These are phyloP conservation scores for Phycomyces nitens DNA, from an alignment of 192 early-diverging fungal species.

Conservation along the genomic window DNA sequence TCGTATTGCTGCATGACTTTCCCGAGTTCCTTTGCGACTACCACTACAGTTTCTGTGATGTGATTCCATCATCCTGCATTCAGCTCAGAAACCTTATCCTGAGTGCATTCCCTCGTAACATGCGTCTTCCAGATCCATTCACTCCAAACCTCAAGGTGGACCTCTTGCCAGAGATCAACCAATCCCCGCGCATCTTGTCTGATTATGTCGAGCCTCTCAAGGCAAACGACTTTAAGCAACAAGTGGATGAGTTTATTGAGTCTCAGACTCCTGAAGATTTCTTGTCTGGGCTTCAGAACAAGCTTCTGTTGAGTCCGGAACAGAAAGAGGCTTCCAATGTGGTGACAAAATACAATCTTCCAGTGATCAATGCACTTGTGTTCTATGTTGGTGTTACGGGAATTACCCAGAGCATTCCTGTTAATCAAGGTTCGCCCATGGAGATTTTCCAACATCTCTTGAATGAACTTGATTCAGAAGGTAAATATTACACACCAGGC, in stretches of 20 bases:
- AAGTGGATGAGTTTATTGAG: conserved; percentile 71
- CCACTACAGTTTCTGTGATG: conserved; percentile 87
- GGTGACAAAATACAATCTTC: conserved; percentile 68
- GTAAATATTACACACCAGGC: conserved; percentile 21
- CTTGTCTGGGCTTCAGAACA: conserved; percentile 52
- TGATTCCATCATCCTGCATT: conserved; percentile 86
- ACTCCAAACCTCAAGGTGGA: conserved; percentile 93
- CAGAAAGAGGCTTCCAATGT: conserved; percentile 37
- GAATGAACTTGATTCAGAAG: conserved; percentile 72
- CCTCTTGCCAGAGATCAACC: conserved; percentile 82
- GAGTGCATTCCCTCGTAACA: conserved; percentile 92
- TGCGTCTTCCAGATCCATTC: conserved; percentile 96
- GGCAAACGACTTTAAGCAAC: conserved; percentile 60
- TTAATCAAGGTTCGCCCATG: conserved; percentile 67
- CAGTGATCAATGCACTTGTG: conserved; percentile 84
- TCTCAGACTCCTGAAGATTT: conserved; percentile 50
- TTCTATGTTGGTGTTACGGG: conserved; percentile 84
- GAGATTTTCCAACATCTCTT: conserved; percentile 82
- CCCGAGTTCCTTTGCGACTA: conserved; percentile 96
- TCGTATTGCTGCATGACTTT: conserved; percentile 94
- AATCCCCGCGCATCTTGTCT: conserved; percentile 82
- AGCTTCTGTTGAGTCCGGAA: conserved; percentile 44
- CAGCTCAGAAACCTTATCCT: conserved; percentile 95
- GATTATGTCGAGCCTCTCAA: conserved; percentile 70
- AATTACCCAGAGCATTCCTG: conserved; percentile 51